Percentiles rank a stretch among this genome's conserved stretches.
Conservation (phyloP, 495 filamentous ascomycete genomes). For the Neurospora sp. region DNA sequence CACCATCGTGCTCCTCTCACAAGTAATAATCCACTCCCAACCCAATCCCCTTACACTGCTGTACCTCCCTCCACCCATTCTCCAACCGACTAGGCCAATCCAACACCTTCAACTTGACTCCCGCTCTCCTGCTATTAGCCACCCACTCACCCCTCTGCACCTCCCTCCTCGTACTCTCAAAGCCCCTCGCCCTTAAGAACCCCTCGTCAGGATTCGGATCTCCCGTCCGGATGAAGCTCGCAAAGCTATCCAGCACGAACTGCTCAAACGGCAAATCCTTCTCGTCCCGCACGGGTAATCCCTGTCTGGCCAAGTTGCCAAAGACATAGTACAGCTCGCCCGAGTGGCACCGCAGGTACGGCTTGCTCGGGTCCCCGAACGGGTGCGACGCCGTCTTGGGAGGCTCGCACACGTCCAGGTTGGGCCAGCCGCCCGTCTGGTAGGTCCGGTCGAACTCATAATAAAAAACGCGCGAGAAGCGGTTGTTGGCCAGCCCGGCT, state of each 20-base stretch:
- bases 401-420: conserved; percentile 34
- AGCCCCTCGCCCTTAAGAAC: conserved; percentile 24
- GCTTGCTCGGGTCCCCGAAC: conserved; percentile 33
- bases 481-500: conserved; percentile 18
- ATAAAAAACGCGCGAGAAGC: conserved; percentile 29
- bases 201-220: conserved; percentile 27
- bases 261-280: conserved; percentile 27
- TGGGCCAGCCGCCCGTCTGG: conserved; percentile 38
- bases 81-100: conserved; percentile 22
- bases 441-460: conserved; percentile 46
- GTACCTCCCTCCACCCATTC: conserved; percentile 18
- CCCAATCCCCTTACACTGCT: conserved; percentile 24
- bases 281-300: conserved; percentile 25
- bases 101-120: conserved; percentile 21
- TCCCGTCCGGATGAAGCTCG: conserved; percentile 23
- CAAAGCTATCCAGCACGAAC: conserved; percentile 26
- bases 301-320: conserved; percentile 28
- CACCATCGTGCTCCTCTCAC: not conserved
- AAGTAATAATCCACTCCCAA: conserved; percentile 23
- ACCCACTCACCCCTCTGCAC: conserved; percentile 17
- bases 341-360: conserved; percentile 25
- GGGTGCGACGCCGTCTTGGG: conserved; percentile 25
- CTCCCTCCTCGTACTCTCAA: conserved; percentile 10
- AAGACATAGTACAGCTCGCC: conserved; percentile 29
- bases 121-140: conserved; percentile 8